Conservation (phyloP, 139 green algal genomes). For the Chara braunii region DNA sequence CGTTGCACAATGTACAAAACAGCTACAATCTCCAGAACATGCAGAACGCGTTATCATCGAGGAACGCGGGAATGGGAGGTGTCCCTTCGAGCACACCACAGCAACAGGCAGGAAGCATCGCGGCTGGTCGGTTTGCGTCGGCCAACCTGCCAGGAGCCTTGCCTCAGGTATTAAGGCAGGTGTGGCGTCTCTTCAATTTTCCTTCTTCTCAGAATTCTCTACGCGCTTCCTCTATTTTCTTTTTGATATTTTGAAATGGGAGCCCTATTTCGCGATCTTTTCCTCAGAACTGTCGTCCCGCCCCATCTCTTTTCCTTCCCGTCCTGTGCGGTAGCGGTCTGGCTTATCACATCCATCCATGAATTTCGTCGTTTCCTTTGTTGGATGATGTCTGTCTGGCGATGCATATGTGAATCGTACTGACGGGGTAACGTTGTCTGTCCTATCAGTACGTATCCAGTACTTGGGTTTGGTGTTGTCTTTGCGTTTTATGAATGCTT, state of each 20-base stretch:
- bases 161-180: slow-evolving; percentile 14
- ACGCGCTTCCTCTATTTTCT: not conserved
- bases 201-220: not conserved
- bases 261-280: too few relatives aligned
- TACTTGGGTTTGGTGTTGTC: too few relatives aligned
- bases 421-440: too few relatives aligned
- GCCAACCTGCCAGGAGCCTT: slow-evolving; percentile 2
- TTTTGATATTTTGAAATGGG: not conserved
- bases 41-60: slow-evolving; percentile 23
- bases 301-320: too few relatives aligned
- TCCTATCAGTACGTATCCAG: too few relatives aligned
- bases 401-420: too few relatives aligned
- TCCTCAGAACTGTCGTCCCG: too few relatives aligned
- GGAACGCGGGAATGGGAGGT: slow-evolving; percentile 19
- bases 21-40: slow-evolving; percentile 33
- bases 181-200: slow-evolving; percentile 10
- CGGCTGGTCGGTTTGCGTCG: slow-evolving; percentile 15
- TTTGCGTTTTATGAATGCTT: too few relatives aligned
- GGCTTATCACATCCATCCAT: too few relatives aligned
- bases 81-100: slow-evolving; percentile 13
- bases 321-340: too few relatives aligned
- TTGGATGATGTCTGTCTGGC: too few relatives aligned
- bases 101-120: slow-evolving; percentile 21
- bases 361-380: too few relatives aligned
- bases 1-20: slow-evolving; percentile 27